Base-by-base conservation (phyloP, 306 rosid species). In the Begonia masoniana region DNA sequence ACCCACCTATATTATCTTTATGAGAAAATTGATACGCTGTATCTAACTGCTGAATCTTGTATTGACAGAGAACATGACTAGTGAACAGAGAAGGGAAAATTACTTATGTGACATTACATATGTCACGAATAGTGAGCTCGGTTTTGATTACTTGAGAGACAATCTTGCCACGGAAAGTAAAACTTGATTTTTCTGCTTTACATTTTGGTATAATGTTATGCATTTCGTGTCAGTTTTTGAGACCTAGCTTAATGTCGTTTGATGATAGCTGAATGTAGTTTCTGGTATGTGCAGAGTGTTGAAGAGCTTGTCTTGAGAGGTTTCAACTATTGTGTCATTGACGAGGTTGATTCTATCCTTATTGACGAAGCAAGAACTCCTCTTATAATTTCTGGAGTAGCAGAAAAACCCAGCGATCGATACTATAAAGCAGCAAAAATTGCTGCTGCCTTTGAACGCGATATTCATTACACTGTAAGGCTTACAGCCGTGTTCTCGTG, bases 141-240 rank as follows among this genome's bases (percentile, higher is more conserved):
- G 97, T 71, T 91, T 91, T 71, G 97, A 91, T 79, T 91, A 65
- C 83, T 70, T 85, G 77, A 81, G 96, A 71, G 97, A 91, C 85
- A 91, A 91, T 76, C 96, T 91, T 67, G 97, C 97, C 92, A 91
- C 88, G 97, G 97, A 91, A 91, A 85, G 97, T 91, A 77, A 74
- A 80, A 76, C 72, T 80, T 78, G 68, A 78, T 74, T 76, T 82
- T 62, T 71, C 41, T 62, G 59, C 65, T 68, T 23, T 43, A 52
- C 73, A 61, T 43, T 70, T 60, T 55, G 39, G 17, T 55, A 36
- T 62, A 41, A 68, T 54, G 54, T 42, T 23, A 56, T 43, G 11
- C 24, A 54, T 67, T 54, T 62, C 17, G 39, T 31, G 39, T 31
- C 39, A 31, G 39, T 4, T 31, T 31, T 73, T 61, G 47, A 15